Conservation (phyloP, 768 basidiomycete species). For the Pulveroboletus sp. region DNA sequence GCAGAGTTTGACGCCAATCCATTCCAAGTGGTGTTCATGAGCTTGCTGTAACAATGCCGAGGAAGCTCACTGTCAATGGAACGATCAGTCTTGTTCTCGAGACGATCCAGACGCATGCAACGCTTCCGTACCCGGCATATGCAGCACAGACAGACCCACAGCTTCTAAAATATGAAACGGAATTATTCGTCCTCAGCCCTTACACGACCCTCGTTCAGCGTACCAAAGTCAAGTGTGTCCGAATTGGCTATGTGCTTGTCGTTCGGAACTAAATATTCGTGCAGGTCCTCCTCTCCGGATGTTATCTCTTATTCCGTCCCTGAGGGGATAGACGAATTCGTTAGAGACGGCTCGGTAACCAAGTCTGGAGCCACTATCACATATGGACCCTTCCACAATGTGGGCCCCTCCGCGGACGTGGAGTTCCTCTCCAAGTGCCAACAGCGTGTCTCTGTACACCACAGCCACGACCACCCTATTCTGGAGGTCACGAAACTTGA, state of each 20-base stretch:
- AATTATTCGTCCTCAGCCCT: constrained; percentile 79
- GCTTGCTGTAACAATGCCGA: constrained; percentile 62
- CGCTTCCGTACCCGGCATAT: constrained; percentile 67
- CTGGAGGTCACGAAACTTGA: constrained; percentile 67
- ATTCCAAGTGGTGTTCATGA: constrained; percentile 44
- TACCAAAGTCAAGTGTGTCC: constrained; percentile 76
- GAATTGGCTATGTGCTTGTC: not conserved
- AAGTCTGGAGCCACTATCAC: constrained; percentile 79
- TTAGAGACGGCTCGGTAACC: constrained; percentile 54
- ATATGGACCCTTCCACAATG: constrained; percentile 81
- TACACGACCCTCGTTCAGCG: constrained; percentile 79
- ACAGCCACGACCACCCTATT: constrained; percentile 77
- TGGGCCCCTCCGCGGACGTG: constrained; percentile 56
- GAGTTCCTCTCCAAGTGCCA: constrained; percentile 60
- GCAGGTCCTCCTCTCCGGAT: constrained; percentile 65
- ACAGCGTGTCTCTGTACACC: constrained; percentile 68
- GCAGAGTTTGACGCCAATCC: constrained; percentile 10
- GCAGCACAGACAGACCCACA: constrained; percentile 76
- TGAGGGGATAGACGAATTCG: constrained; percentile 52
- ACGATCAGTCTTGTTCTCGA: constrained; percentile 76
- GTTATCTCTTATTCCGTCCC: constrained; percentile 73
- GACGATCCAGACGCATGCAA: constrained; percentile 72
- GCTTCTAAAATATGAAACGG: constrained; percentile 68
- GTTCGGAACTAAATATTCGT: constrained; percentile 1
- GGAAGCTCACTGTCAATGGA: constrained; percentile 50